phyloP scores from a whole-genome alignment of 1,284 basidiomycete genomes.

The Cryptococcus deneoformans region DNA sequence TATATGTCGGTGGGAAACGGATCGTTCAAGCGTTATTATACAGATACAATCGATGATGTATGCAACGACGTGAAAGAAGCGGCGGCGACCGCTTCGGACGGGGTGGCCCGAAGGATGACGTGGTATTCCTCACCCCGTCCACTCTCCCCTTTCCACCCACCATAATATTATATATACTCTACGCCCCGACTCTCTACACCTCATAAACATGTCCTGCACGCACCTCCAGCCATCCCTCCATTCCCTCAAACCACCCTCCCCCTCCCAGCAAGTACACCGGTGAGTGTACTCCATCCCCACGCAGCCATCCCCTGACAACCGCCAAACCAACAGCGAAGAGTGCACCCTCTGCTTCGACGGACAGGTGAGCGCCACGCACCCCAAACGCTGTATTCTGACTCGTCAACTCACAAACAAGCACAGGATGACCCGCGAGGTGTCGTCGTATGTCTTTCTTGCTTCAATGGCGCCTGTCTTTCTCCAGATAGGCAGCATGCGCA shows the following conservation, averaged over 20 bases:
- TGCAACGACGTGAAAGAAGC: too few species aligned
- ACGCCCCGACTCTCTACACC: too few species aligned
- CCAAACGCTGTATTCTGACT: background rate
- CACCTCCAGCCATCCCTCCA: too few species aligned
- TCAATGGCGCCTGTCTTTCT: conserved; percentile 80
- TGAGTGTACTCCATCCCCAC: conserved; percentile 14
- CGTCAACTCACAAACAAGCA: conserved; percentile 4
- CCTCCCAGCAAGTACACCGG: conserved; percentile 47
- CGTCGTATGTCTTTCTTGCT: conserved; percentile 88
- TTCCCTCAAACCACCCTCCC: conserved; percentile 29
- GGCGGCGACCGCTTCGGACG: too few species aligned
- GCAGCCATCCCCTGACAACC: background rate
- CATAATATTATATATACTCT: too few species aligned
- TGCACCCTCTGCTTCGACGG: conserved; percentile 91
- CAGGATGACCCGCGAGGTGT: conserved; percentile 74
- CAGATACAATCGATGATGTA: too few species aligned
- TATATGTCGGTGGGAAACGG: background rate
- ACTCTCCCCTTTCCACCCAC: background rate
- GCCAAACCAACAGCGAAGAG: conserved; percentile 39
- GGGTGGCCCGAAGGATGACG: background rate
- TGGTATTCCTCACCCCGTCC: background rate
- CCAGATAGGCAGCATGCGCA: conserved; percentile 64
- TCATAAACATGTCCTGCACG: too few species aligned
- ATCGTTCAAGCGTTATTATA: background rate
- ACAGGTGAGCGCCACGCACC: conserved; percentile 58